Evolutionary conservation across 164 flowering plant species (phyloP).

Genomic region (Chloranthus sessilifolius): DNA sequence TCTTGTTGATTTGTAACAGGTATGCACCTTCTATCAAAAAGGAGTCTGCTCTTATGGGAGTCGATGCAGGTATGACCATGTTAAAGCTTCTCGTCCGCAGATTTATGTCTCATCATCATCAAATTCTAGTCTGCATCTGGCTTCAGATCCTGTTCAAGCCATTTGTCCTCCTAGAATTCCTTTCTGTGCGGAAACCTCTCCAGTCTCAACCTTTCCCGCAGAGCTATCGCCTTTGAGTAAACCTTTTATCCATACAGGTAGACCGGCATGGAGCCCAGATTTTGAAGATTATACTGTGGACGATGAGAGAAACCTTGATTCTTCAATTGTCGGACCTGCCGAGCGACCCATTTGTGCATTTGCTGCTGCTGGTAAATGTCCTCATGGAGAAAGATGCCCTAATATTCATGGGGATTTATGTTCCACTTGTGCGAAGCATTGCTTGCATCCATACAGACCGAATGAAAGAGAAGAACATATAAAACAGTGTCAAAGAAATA

Average conservation of each 20-base stretch:
- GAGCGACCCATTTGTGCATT: conserved; percentile 68
- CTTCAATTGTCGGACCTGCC: conserved; percentile 27
- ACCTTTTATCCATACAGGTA: conserved; percentile 25
- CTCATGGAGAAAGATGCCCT: conserved; percentile 82
- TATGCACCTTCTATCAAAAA: conserved; percentile 89
- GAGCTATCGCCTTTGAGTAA: conserved; percentile 32
- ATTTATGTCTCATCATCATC: conserved; percentile 47
- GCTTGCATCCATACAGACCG: conserved; percentile 83
- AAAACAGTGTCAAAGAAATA: conserved; percentile 58
- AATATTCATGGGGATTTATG: conserved; percentile 87
- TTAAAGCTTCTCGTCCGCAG: conserved; percentile 45
- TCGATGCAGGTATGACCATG: conserved; percentile 93
- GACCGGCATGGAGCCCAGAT: conserved; percentile 38
- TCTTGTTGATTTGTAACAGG: conserved; percentile 30
- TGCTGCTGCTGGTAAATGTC: conserved; percentile 93
- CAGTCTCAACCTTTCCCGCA: conserved; percentile 10
- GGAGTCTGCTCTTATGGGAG: conserved; percentile 85
- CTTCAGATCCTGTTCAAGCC: conserved; percentile 21
- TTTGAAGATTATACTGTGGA: conserved; percentile 22
- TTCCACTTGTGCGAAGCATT: conserved; percentile 67
- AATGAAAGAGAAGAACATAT: conserved; percentile 82
- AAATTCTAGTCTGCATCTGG: conserved; percentile 18
- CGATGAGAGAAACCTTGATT: conserved; percentile 17
- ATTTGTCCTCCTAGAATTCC: conserved; percentile 19
- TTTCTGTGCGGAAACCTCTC: conserved; percentile 8